Conservation (phyloP, 176 grass and related monocot genomes). For the Raddia distichophylla region DNA sequence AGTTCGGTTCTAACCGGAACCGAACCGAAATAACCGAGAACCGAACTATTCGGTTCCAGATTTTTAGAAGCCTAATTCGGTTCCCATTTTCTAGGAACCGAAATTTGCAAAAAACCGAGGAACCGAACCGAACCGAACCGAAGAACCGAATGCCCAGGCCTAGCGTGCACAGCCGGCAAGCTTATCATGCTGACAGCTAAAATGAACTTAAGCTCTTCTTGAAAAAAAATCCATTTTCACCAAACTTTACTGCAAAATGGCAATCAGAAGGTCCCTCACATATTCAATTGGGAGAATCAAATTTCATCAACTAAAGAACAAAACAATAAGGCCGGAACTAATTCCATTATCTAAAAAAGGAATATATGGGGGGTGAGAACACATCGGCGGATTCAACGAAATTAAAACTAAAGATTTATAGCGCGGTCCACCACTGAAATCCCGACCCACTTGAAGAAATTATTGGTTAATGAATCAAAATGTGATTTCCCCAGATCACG, state of each 20-base stretch:
- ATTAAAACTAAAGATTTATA: slow-evolving; percentile 1
- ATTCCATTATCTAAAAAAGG: not conserved
- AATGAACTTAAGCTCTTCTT: slow-evolving; percentile 14
- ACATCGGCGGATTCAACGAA: not conserved
- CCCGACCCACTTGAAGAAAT: slow-evolving; percentile 12
- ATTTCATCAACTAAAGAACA: too few relatives aligned
- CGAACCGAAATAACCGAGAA: too few relatives aligned
- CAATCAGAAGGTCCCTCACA: not conserved
- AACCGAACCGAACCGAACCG: too few relatives aligned
- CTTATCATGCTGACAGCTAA: too few relatives aligned
- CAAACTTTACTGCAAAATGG: not conserved
- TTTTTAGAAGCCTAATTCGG: too few relatives aligned
- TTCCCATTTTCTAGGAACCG: too few relatives aligned
- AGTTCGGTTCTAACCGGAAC: too few relatives aligned
- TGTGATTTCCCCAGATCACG: not conserved
- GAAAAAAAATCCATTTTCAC: not conserved
- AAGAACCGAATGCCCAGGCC: too few relatives aligned
- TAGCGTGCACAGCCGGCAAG: too few relatives aligned
- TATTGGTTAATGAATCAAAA: slow-evolving; percentile 16
- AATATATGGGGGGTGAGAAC: not conserved
- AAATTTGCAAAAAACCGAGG: too few relatives aligned
- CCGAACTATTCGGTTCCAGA: too few relatives aligned
- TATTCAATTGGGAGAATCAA: not conserved
- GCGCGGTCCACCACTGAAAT: not conserved
- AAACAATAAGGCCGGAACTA: too few relatives aligned